Conservation (phyloP, 352 stramenopile genomes). For the Pythium utonaiense region DNA sequence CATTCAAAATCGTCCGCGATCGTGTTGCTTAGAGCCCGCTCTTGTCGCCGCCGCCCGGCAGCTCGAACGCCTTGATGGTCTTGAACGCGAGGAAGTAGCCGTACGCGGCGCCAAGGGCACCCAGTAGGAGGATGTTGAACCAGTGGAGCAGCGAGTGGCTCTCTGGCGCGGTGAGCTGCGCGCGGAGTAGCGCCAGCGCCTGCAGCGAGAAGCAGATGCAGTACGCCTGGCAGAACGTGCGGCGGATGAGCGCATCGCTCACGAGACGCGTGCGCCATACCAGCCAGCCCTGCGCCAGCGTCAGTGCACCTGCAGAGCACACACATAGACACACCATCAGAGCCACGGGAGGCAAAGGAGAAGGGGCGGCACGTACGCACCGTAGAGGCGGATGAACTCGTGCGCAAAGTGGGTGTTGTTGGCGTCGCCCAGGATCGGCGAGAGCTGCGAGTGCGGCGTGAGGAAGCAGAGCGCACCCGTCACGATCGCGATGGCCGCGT, state of each 20-base stretch:
- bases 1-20: conserved; percentile 1
- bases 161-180: conserved; percentile 65
- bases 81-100: conserved; percentile 86
- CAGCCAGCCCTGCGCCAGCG: conserved; percentile 80
- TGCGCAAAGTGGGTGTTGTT: conserved; percentile 83
- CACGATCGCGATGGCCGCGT: conserved; percentile 65
- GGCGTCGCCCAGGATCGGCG: conserved; percentile 62
- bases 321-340: background rate
- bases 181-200: conserved; percentile 61
- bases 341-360: too few relatives aligned
- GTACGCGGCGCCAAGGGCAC: conserved; percentile 59
- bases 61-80: conserved; percentile 86
- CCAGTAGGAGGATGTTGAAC: conserved; percentile 77
- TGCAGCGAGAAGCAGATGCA: conserved; percentile 86
- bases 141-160: conserved; percentile 81
- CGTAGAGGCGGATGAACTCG: conserved; percentile 86
- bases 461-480: conserved; percentile 70
- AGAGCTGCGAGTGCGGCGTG: conserved; percentile 78
- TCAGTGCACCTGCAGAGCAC: conserved; percentile 50
- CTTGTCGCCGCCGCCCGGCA: conserved; percentile 57
- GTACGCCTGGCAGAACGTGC: conserved; percentile 87
- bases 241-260: conserved; percentile 77
- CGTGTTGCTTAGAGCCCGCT: conserved; percentile 28
- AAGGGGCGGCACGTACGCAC: too few relatives aligned
- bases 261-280: conserved; percentile 85